Evolutionary conservation across 495 filamentous ascomycete species (phyloP).

Genomic region (Daldinia vernicosa): DNA sequence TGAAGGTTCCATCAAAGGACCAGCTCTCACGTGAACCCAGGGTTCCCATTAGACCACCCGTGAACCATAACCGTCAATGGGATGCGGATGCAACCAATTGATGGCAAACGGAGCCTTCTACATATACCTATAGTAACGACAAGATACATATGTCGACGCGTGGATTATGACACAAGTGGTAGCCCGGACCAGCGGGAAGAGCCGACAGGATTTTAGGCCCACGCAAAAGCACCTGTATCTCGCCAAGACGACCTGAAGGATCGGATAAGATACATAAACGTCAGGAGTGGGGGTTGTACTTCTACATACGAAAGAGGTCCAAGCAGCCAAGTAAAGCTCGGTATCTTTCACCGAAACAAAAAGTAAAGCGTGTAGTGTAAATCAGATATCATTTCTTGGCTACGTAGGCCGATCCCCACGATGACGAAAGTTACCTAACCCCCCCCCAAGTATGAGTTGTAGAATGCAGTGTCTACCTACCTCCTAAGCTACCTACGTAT

Average conservation of each 20-base stretch:
- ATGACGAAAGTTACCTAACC: not conserved
- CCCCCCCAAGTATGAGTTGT: not conserved
- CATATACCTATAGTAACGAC: too few species aligned
- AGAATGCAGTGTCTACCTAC: not conserved
- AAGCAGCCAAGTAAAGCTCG: not conserved
- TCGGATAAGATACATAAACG: not conserved
- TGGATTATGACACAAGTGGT: not conserved
- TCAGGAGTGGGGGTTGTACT: not conserved
- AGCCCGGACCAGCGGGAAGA: not conserved
- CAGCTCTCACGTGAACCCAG: not conserved
- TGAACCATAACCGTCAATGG: not conserved
- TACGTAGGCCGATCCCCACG: not conserved
- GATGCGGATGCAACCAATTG: not conserved
- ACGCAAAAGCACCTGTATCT: not conserved
- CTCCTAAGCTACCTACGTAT: not conserved
- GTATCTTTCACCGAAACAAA: not conserved
- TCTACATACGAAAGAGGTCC: not conserved
- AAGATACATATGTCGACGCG: not conserved
- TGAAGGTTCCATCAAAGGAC: not conserved
- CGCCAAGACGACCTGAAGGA: not conserved
- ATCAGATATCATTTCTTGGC: not conserved
- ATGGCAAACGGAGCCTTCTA: not conserved
- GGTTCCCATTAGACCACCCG: not conserved
- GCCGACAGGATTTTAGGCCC: not conserved
- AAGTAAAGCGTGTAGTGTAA: not conserved